Evolutionary conservation across 768 basidiomycete genomes (phyloP), one percentile per base, ranked within the genome.

Genomic region (Chalciporus pseudorubinellus): DNA sequence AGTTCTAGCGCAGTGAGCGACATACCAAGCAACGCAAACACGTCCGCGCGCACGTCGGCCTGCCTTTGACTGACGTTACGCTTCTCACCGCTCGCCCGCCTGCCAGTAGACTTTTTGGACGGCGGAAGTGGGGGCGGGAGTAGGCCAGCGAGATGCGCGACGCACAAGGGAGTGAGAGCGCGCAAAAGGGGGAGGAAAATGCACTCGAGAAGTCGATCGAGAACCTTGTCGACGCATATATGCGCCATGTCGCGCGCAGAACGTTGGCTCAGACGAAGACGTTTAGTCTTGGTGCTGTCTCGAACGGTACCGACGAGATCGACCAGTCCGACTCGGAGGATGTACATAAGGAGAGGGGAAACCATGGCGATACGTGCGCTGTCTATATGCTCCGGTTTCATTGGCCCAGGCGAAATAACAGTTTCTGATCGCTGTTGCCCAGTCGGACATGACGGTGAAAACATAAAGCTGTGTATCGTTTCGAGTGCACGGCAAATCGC

Each of bases 291-390:
- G 50, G 29, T 46, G 18, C 7, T 40, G 14, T 60, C 58, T 2
- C 52, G 56, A 21, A 18, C 36, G 7, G 41, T 48, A 14, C 36
- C 34, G 24, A 61, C 28, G 3, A 68, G 33, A 5, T 52, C 12
- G 9, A 54, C 68, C n/a, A 70, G 20, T 12, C 52, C 58, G 6
- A 52, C 53, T 9, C 48, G n/a, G n/a, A n/a, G 55, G 53, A 59
- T 21, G 22, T 59, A 63, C 41, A 44, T 47, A 26, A 68, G 55
- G 29, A 68, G 56, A 7, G 65, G 65, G 7, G 61, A 61, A 11
- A 40, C 44, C 53, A 66, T 31, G 2, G 59, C 55, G 3, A 68
- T 59, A 22, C 61, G 53, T 2, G 53, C 8, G 20, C 54, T 56
- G 26, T 61, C 56, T 36, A 57, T 46, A 21, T 63, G 46, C 39